Conservation (phyloP, 305 asterid genomes). For the Lippia alba region DNA sequence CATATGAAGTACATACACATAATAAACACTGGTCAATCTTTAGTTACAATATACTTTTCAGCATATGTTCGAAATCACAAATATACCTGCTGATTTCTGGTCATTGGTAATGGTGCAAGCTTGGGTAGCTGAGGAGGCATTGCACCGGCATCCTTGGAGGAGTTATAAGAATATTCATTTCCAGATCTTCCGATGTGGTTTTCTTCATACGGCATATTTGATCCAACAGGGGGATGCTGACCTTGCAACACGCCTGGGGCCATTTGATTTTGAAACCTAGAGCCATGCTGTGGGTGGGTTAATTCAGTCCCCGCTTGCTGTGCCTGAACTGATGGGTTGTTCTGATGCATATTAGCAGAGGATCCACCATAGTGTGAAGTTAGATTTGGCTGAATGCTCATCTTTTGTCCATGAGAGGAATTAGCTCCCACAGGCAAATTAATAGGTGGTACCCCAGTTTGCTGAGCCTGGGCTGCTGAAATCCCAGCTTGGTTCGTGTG, state of each 20-base stretch:
- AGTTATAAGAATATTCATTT: conserved; percentile 58
- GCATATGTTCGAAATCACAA: conserved; percentile 15
- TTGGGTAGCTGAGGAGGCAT: conserved; percentile 72
- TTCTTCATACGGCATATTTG: conserved; percentile 68
- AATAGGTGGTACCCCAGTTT: conserved; percentile 50
- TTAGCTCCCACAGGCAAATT: conserved; percentile 50
- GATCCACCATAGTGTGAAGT: conserved; percentile 53
- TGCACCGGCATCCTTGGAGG: conserved; percentile 55
- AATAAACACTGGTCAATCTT: background rate
- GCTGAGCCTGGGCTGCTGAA: conserved; percentile 68
- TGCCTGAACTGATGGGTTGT: conserved; percentile 46
- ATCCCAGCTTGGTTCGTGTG: conserved; percentile 67
- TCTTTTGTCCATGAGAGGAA: conserved; percentile 49
- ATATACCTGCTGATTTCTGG: conserved; percentile 77
- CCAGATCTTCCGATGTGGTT: conserved; percentile 66
- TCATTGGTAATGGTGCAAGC: conserved; percentile 81
- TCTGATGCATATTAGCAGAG: conserved; percentile 59
- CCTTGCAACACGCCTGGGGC: conserved; percentile 61
- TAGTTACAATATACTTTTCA: conserved; percentile 5
- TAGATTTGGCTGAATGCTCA: conserved; percentile 56
- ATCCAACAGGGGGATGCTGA: conserved; percentile 62
- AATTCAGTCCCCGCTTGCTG: conserved; percentile 58
- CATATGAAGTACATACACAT: conserved; percentile 7
- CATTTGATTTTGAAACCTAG: conserved; percentile 68
- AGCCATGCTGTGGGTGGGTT: conserved; percentile 52